These are phyloP conservation scores for Ceratobasidium sp. DNA, from an alignment of 1,284 basidiomycete species.

Conservation along the genomic window DNA sequence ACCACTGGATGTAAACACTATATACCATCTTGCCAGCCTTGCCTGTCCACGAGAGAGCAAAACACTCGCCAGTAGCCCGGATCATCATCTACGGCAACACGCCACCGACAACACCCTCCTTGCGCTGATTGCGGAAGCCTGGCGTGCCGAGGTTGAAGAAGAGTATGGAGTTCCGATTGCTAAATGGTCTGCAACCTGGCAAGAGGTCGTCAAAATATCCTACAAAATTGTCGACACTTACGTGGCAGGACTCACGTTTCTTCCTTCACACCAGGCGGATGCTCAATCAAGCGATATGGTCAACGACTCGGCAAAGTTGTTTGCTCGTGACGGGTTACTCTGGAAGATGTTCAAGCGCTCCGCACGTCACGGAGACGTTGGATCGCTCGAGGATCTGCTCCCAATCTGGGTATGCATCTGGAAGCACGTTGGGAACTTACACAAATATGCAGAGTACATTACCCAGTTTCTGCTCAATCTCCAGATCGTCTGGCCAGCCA, in stretches of 20 bases:
- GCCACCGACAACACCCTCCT: constrained; percentile 54
- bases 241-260: constrained; percentile 48
- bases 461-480: constrained; percentile 37
- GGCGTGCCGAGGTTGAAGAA: constrained; percentile 46
- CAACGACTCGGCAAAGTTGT: constrained; percentile 49
- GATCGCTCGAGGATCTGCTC: constrained; percentile 55
- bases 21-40: constrained; percentile 5
- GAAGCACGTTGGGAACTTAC: constrained; percentile 53
- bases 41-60: constrained; percentile 54
- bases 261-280: not conserved
- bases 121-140: constrained; percentile 52
- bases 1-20: not conserved
- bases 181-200: constrained; percentile 50
- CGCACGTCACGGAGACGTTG: constrained; percentile 59
- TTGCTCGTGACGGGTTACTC: constrained; percentile 55
- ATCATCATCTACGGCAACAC: constrained; percentile 59
- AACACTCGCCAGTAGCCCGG: constrained; percentile 54
- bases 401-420: constrained; percentile 57
- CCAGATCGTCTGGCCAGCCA: constrained; percentile 26
- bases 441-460: constrained; percentile 58
- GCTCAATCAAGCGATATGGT: not conserved
- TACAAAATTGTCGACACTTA: constrained; percentile 49
- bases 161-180: constrained; percentile 47
- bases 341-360: constrained; percentile 57
- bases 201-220: constrained; percentile 49